Base-by-base conservation (phyloP, 345 rosid species). In the Gossypium raimondii region DNA sequence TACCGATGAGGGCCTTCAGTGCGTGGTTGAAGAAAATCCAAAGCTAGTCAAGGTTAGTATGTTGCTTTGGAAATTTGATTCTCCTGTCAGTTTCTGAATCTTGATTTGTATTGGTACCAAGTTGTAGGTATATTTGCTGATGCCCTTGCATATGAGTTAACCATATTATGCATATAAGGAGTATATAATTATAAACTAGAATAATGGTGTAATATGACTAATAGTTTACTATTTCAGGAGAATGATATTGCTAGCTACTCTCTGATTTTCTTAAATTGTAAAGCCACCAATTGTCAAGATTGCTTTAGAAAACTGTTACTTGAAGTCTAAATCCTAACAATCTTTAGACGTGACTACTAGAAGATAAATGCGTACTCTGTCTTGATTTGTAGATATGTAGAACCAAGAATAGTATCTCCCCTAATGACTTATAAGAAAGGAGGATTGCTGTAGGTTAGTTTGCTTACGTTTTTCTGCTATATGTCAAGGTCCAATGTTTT, bases 1-100 rank as follows among this genome's bases (percentile, higher is more conserved):
- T 75, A 90, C 95, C 60, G 93, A 90, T 79, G 89, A 84, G 67
- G 90, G 87, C 66, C 82, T 94, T 78, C 86, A 77, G 74, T 77
- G 69, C 0, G 65, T 60, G 43, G 43, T 60, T 25, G 16, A 25
- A 27, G n/a, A 60, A 12, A 60, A 60, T 27, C 90, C 89, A 6
- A 87, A 82, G 83, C 75, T 94, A 52, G 80, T 82, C 67, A 90
- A 87, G 97, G 98, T 92, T 20, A 73, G 85, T 63, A 64, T 73
- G 66, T 66, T 41, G 61, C 77, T 64, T 67, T 70, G 43, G 22
- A 22, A 59, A 8, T 3, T 29, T 67, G 4, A 48, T 55, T 24
- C 18, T 12, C 3, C 3, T 14, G 3, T 47, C 16, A 14, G 7
- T 22, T 50, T 52, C 8, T 63, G 22, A 52, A n/a, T 50, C 51